Percentiles rank a stretch among this genome's conserved stretches.
Evolutionary conservation across 108 stramenopile species (phyloP).

Genomic region (Bacterosira constricta): DNA sequence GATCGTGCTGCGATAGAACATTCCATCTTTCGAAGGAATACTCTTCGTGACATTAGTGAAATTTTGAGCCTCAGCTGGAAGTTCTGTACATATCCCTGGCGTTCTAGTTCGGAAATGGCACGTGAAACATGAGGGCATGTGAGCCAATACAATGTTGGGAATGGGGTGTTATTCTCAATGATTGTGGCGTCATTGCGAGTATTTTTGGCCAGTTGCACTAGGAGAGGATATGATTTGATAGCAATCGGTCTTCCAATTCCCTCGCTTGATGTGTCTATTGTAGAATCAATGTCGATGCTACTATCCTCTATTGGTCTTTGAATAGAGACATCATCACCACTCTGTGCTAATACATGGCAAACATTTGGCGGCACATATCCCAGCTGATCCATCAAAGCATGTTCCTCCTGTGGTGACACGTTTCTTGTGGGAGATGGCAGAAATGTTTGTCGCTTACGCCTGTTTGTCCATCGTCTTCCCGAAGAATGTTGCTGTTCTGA

Average conservation of each 20-base stretch:
- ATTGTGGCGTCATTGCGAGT: conserved; percentile 32
- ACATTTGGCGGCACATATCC: conserved; percentile 77
- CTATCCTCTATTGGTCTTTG: background rate
- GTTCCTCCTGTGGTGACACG: conserved; percentile 29
- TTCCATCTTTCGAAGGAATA: conserved; percentile 71
- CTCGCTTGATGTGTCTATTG: conserved; percentile 14
- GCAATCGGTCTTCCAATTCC: conserved; percentile 58
- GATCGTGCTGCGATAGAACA: conserved; percentile 51
- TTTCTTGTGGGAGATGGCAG: conserved; percentile 23
- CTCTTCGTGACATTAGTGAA: conserved; percentile 53
- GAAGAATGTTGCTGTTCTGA: conserved; percentile 7
- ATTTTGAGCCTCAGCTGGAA: conserved; percentile 54
- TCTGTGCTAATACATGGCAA: conserved; percentile 55
- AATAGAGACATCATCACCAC: background rate
- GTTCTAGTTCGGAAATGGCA: conserved; percentile 69
- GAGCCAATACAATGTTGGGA: conserved; percentile 81
- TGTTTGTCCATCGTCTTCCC: conserved; percentile 33
- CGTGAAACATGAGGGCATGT: conserved; percentile 61
- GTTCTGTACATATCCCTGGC: conserved; percentile 52
- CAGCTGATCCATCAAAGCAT: conserved; percentile 51
- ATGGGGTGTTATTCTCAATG: conserved; percentile 54
- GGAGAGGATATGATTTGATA: conserved; percentile 70
- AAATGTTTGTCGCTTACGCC: conserved; percentile 14
- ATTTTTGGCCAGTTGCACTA: conserved; percentile 22
- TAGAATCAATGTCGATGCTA: conserved; percentile 5